Evolutionary conservation across 2,329 filamentous ascomycete species (phyloP), one percentile per base, ranked within the genome.

Genomic region (Aspergillus sp.): DNA sequence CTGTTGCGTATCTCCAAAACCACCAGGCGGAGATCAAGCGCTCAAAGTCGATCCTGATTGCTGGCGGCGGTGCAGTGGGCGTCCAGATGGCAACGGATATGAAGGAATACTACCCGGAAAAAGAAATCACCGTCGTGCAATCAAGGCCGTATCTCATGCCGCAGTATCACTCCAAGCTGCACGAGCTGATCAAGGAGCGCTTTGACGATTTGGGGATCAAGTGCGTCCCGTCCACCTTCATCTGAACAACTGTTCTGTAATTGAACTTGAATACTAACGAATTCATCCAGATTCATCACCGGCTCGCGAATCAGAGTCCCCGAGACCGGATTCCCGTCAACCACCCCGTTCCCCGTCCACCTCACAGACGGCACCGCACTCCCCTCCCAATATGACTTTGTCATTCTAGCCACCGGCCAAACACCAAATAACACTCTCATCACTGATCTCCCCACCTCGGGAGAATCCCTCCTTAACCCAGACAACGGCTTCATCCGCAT

Each of bases 1-100:
- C 70, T 0, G 66, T 73, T 6, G 50, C 66, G 5, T 74, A 73
- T 52, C 62, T 74, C 3, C 69, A 69, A 27, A 67, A 61, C 5
- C 71, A 74, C 60, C 72, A 74, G 50, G 62, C 61, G 2, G 65
- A 66, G 31, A 62, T 73, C 3, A 69, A 71, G 49, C 53, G 52
- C 14, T 62, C 69, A 12, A 64, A 66, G 31, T 73, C 70, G 0
- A 71, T 73, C 50, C 27, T 73, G 7, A 70, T 77, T n/a, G 72
- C 74, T 3, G 80, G 80, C 2, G 79, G 79, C 3, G 80, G 80
- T 1, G 80, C 80, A 2, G 80, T 82, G 0, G 80, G 80, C 0
- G 77, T 82, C 3, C 78, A 83, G 63, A 75, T 82, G 67, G 80
- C 80, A 0, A 75, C 77, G 0, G 81, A 83, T 58, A 70, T 81